Evolutionary conservation across 2,329 filamentous ascomycete species (phyloP).

Genomic region (Lachnum nothofagi): DNA sequence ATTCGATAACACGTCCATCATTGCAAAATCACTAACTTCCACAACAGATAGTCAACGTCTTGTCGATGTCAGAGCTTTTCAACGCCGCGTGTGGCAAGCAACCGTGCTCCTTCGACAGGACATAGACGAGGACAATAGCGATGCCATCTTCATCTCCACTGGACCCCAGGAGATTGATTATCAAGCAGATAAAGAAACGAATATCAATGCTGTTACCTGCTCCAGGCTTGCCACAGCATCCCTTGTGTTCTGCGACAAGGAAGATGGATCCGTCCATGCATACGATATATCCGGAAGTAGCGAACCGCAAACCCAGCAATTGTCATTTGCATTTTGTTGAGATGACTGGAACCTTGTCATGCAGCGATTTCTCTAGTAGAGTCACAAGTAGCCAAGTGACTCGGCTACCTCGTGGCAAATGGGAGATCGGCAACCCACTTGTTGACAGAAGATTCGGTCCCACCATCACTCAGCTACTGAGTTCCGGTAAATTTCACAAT

Average conservation of each 20-base stretch:
- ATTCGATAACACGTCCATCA: conserved; percentile 9
- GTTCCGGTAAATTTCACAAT: too few relatives aligned
- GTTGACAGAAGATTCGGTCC: too few relatives aligned
- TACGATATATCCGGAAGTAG: too few relatives aligned
- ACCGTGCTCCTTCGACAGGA: conserved; percentile 21
- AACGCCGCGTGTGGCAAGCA: conserved; percentile 38
- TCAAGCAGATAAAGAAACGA: conserved; percentile 24
- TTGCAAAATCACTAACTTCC: conserved; percentile 30
- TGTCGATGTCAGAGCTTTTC: conserved; percentile 33
- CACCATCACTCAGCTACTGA: too few relatives aligned
- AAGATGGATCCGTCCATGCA: conserved; percentile 34
- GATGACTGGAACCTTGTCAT: too few relatives aligned
- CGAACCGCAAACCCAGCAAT: too few relatives aligned
- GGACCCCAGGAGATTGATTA: conserved; percentile 19
- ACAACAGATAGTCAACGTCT: conserved; percentile 32
- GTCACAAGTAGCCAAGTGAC: too few relatives aligned
- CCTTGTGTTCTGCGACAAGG: conserved; percentile 35
- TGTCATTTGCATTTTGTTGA: too few relatives aligned
- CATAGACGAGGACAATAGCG: conserved; percentile 28
- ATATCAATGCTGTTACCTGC: conserved; percentile 33
- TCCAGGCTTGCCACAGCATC: conserved; percentile 23
- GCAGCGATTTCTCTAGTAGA: too few relatives aligned
- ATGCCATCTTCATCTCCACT: conserved; percentile 16
- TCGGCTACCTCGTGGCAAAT: too few relatives aligned
- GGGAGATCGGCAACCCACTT: too few relatives aligned